Base-by-base conservation (phyloP, 2,329 filamentous ascomycete genomes). In the Penicillium sp. region DNA sequence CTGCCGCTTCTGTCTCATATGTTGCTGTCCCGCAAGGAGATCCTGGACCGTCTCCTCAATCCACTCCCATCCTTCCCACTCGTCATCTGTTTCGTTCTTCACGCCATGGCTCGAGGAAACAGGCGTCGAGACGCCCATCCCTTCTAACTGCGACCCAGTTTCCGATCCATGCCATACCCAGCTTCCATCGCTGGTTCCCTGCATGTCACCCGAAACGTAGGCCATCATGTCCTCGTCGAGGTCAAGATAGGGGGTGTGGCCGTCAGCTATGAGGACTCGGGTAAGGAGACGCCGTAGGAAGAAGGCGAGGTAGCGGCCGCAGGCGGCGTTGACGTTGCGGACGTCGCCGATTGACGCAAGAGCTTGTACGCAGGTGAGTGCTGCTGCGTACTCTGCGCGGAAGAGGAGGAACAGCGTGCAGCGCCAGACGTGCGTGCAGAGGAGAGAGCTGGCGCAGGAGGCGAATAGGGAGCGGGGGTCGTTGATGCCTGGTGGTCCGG, bases 161-260 rank as follows among this genome's bases (percentile, higher is more conserved):
- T 86, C 84, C 30, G 78, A 77, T 27, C 80, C 77, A 61, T 80
- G 72, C 92, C 91, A 96, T 3, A 91, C 80, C 92, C 92, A 97
- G 11, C 85, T 84, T 30, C 82, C 82, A 44, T 90, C 86, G 0
- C 79, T 77, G n/a, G 80, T 83, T 1, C 86, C 87, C 70, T 97
- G 92, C 62, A 95, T 77, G 70, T 97, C 93, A 0, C 86, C 88
- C 27, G 88, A 92, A 1, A 88, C 83, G 61, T 95, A 95, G 0
- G 85, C 88, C 25, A 97, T 74, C 59, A 97, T 80, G 66, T 96
- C 92, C 65, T 97, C 91, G 62, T 99, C 91, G 3, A 77, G 76
- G 38, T 83, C 80, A 2, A 81, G 63, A 27, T 67, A 67, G 2
- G 61, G 62, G 0, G 66, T 57, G 1, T 70, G 68, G 13, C 72